Conservation (phyloP, 768 basidiomycete genomes). For the Suillus brevipes region DNA sequence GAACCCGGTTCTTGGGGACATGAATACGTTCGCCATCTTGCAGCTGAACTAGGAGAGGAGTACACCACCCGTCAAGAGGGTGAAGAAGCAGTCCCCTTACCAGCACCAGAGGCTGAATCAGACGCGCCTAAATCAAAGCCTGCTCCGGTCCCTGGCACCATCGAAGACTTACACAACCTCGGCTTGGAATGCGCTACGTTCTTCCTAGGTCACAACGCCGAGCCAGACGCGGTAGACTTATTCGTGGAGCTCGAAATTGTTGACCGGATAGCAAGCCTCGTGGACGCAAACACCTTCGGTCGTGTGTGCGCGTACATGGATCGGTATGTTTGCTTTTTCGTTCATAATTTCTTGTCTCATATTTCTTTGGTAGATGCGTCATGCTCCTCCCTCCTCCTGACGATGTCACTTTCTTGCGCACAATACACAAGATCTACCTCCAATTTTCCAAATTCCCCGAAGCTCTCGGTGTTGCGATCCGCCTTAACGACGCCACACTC, state of each 20-base stretch:
- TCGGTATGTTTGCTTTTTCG: slow-evolving; percentile 47
- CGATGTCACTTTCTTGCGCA: slow-evolving; percentile 83
- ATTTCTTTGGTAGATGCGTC: slow-evolving; percentile 59
- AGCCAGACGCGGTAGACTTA: slow-evolving; percentile 96
- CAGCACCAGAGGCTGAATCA: slow-evolving; percentile 28
- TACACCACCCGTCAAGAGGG: slow-evolving; percentile 71
- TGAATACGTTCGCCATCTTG: slow-evolving; percentile 96
- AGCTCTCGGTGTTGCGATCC: slow-evolving; percentile 82
- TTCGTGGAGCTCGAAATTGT: slow-evolving; percentile 93
- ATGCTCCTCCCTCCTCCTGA: slow-evolving; percentile 91
- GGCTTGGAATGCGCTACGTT: slow-evolving; percentile 83
- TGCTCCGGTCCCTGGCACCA: slow-evolving; percentile 47
- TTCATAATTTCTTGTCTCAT: slow-evolving; percentile 6
- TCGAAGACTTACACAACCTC: slow-evolving; percentile 74
- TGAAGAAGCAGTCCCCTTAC: slow-evolving; percentile 21
- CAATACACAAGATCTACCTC: slow-evolving; percentile 87
- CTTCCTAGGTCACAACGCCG: slow-evolving; percentile 84
- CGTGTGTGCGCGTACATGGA: slow-evolving; percentile 98
- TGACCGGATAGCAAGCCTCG: slow-evolving; percentile 68
- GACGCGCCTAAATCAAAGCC: slow-evolving; percentile 33
- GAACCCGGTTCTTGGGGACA: slow-evolving; percentile 99
- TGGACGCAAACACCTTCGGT: slow-evolving; percentile 84
- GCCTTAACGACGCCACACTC: slow-evolving; percentile 76
- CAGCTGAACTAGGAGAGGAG: slow-evolving; percentile 95
- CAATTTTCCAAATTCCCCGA: slow-evolving; percentile 88